Evolutionary conservation across 371 early-diverging fungal species (phyloP), one percentile per base, ranked within the genome.

Genomic region (Mucor indicus): DNA sequence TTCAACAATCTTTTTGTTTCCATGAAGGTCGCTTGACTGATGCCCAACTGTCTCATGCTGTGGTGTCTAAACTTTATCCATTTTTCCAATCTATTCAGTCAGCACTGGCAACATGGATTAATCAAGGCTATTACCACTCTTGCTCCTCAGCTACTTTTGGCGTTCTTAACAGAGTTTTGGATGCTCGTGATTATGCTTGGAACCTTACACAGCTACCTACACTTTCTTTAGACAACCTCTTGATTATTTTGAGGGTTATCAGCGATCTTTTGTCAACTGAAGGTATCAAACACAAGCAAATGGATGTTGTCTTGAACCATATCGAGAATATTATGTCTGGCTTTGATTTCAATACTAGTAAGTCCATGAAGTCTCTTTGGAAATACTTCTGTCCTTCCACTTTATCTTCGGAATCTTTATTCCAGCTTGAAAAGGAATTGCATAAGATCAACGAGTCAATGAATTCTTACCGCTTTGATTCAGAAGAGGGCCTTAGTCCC

Each of bases 351-450:
- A 62, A 65, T 12, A 68, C 84, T 0, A 80, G 79, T 16, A 67
- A 64, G 7, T 68, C 78, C n/a, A 83, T 84, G 85, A 80, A 76
- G 50, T 60, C 64, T 3, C 60, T 85, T 4, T 85, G 85, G 85
- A 73, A 75, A 47, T 66, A 75, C 21, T 80, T 82, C 52, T 70
- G 79, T 23, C 84, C 84, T 22, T 68, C 79, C 4, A 78, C 81
- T 4, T 40, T 84, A 35, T 71, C 79, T 12, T 69, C 80, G 15
- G 59, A 73, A 27, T 61, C 71, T 6, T 40, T 83, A 31, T 72
- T 70, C 50, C 45, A 62, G 13, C 43, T 83, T 6, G 78, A 85
- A 48, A 48, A 55, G 8, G 74, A 74, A 32, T 49, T 83, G 20
- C 50, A 53, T 22, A 39, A 55, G 15, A 60, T 74, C 36, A 63